Evolutionary conservation across 352 stramenopile species (phyloP).

Genomic region (Thalassiosira allenii): DNA sequence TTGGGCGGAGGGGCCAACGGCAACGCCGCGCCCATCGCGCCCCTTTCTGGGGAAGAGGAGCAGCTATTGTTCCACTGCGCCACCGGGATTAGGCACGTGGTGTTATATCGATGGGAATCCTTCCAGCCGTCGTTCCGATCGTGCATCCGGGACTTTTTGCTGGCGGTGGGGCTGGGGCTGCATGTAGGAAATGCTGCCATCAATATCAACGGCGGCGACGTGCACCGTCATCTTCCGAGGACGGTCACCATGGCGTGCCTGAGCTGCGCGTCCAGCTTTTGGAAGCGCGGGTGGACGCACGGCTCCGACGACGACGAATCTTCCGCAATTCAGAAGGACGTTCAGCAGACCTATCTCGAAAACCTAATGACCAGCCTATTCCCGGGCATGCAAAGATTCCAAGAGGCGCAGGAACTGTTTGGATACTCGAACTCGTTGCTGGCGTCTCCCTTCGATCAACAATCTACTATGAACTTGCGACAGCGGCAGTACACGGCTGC

Average conservation of each 20-base stretch:
- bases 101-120: constrained; percentile 65
- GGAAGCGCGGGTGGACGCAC: constrained; percentile 72
- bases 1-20: not conserved
- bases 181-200: not conserved
- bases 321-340: constrained; percentile 11
- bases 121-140: constrained; percentile 47
- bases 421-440: constrained; percentile 53
- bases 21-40: not conserved
- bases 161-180: constrained; percentile 57
- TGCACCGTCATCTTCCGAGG: constrained; percentile 15
- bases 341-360: constrained; percentile 47
- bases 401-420: constrained; percentile 56
- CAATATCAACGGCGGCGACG: not conserved
- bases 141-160: constrained; percentile 69
- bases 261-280: constrained; percentile 69
- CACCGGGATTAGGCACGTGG: constrained; percentile 72
- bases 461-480: not conserved
- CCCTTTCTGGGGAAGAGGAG: constrained; percentile 54
- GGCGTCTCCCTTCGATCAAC: constrained; percentile 32
- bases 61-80: constrained; percentile 82
- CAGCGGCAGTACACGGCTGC: constrained; percentile 12
- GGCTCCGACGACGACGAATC: constrained; percentile 10
- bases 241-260: constrained; percentile 70
- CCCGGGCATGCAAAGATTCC: constrained; percentile 32
- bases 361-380: constrained; percentile 34